Evolutionary conservation across 495 filamentous ascomycete genomes (phyloP).

Genomic region (Letharia columbiana): DNA sequence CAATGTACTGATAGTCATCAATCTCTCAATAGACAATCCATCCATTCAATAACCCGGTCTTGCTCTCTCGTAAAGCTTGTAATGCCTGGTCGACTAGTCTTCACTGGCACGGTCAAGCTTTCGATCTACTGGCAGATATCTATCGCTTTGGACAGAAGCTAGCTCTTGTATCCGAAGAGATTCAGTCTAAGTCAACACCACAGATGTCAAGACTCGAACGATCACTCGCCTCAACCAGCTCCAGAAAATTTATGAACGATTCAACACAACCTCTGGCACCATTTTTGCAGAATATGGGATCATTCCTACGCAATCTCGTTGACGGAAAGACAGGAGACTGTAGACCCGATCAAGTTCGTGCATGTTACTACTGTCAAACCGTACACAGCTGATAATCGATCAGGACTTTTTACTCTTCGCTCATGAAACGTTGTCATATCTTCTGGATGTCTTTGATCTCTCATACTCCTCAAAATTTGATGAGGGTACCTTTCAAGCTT

Average conservation of each 20-base stretch:
- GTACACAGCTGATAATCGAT: constrained; percentile 26
- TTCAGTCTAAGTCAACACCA: constrained; percentile 44
- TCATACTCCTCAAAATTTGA: constrained; percentile 34
- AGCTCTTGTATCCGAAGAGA: constrained; percentile 29
- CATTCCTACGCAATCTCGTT: background rate
- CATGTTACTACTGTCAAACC: constrained; percentile 22
- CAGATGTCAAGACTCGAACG: constrained; percentile 62
- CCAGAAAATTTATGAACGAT: constrained; percentile 55
- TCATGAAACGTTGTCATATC: constrained; percentile 16
- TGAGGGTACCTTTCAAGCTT: constrained; percentile 48
- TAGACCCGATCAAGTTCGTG: constrained; percentile 1
- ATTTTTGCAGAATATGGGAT: constrained; percentile 36
- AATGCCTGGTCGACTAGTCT: constrained; percentile 19
- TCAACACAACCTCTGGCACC: constrained; percentile 48
- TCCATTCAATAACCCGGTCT: constrained; percentile 46
- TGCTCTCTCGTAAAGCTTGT: constrained; percentile 35
- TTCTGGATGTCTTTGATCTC: constrained; percentile 29
- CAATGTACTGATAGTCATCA: constrained; percentile 30
- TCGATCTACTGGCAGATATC: constrained; percentile 45
- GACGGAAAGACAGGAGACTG: constrained; percentile 6
- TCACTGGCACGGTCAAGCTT: constrained; percentile 38
- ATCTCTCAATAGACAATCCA: constrained; percentile 15
- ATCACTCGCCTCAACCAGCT: constrained; percentile 49
- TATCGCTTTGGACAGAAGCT: constrained; percentile 25
- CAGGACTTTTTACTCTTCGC: constrained; percentile 12